Conservation (phyloP, 2,329 filamentous ascomycete species). For the Paraconiothyrium brasiliense region DNA sequence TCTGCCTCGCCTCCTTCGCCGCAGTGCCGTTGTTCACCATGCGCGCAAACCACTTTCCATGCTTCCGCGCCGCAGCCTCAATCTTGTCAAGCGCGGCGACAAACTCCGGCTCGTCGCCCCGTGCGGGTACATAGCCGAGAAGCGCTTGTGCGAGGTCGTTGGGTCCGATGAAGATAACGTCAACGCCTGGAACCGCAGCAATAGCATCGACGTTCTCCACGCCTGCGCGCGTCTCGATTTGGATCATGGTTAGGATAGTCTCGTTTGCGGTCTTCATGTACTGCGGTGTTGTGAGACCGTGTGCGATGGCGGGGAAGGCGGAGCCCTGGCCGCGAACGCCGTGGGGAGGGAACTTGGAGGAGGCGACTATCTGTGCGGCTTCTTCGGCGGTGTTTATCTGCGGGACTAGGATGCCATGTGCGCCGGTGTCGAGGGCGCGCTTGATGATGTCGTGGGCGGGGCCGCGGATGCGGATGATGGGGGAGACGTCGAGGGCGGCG, state of each 20-base stretch:
- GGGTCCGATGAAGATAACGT: constrained; percentile 72
- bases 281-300: constrained; percentile 60
- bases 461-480: constrained; percentile 64
- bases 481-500: constrained; percentile 64
- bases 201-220: constrained; percentile 69
- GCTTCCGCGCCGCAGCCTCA: constrained; percentile 64
- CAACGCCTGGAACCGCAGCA: constrained; percentile 67
- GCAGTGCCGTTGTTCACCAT: constrained; percentile 55
- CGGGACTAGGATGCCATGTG: constrained; percentile 67
- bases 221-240: constrained; percentile 73
- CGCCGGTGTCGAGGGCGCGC: constrained; percentile 66
- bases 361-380: constrained; percentile 53
- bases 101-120: constrained; percentile 64
- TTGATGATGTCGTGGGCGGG: constrained; percentile 59
- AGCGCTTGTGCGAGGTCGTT: constrained; percentile 67
- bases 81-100: constrained; percentile 62
- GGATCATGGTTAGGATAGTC: constrained; percentile 70
- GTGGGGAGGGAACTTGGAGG: constrained; percentile 66
- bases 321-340: constrained; percentile 66
- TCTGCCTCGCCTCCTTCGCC: constrained; percentile 51
- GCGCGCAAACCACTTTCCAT: constrained; percentile 72
- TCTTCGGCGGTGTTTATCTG: constrained; percentile 64
- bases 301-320: constrained; percentile 61
- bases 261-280: constrained; percentile 67
- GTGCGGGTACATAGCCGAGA: constrained; percentile 68